Evolutionary conservation across 148 eudicot species (phyloP), one percentile per base, ranked within the genome.

Genomic region (Silene conica): DNA sequence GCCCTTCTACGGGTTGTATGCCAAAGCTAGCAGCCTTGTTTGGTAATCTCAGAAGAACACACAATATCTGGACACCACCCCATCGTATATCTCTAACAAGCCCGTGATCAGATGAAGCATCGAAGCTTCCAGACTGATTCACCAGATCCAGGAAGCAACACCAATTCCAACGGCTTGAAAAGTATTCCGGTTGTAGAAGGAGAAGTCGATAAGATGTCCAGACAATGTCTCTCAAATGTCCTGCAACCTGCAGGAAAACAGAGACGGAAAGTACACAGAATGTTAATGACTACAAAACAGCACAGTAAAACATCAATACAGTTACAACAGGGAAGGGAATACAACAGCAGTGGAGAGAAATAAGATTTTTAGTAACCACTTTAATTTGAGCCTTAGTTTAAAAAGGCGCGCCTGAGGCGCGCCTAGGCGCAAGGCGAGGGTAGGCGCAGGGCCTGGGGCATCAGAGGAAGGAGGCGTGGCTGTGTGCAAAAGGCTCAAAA

Each of bases 141-240:
- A 86, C 68, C 78, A 92, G 74, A 75, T 85, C 88, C 86, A 92
- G 65, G 80, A 92, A 78, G 72, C 88, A 86, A 57, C 90, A 92
- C 97, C 99, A 95, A 70, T 95, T 85, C 99, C 99, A 95, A 59
- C 81, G 72, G 74, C 83, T 75, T 15, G 90, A 77, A 81, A 87
- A 90, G 76, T 78, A 78, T 71, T 86, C 94, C 10, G 89, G 79
- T 34, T 84, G 83, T 52, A 80, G 75, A 52, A 79, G 80, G 67
- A 95, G 93, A 77, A 90, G 82, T 50, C 96, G 97, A 55, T 90
- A 90, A 57, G 96, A 88, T 73, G 78, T 83, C 76, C 89, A 85
- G 45, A 87, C 80, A 77, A 89, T 79, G 23, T 83, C 74, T 63
- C 90, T 79, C 58, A 88, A 48, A 61, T 84, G 82, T 28, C 52